phyloP scores from a whole-genome alignment of 805 yeast species.

The Lachancea sp. region DNA sequence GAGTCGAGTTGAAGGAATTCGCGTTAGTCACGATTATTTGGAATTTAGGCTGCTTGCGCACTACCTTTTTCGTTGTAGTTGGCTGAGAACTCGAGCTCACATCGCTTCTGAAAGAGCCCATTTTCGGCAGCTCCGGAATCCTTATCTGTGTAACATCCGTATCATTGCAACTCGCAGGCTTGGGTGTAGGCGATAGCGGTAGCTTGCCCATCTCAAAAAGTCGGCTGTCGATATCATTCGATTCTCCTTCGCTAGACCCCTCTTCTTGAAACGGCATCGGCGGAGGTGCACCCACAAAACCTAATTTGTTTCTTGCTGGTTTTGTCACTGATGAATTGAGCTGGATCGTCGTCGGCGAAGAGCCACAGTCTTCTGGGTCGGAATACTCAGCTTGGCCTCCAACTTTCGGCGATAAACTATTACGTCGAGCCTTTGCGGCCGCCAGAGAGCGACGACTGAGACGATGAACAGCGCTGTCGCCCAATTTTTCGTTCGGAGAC shows the following conservation, averaged over 20 bases:
- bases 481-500: background rate
- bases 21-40: constrained; percentile 33
- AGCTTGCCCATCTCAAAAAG: constrained; percentile 17
- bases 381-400: constrained; percentile 11
- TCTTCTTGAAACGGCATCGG: background rate
- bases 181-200: constrained; percentile 31
- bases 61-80: constrained; percentile 12
- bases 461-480: background rate
- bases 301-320: constrained; percentile 16
- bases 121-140: constrained; percentile 32
- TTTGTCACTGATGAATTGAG: constrained; percentile 31
- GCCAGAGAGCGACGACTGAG: background rate
- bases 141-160: constrained; percentile 12
- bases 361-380: constrained; percentile 22
- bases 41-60: constrained; percentile 29
- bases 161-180: constrained; percentile 10
- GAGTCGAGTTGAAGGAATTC: constrained; percentile 24
- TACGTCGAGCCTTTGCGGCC: background rate
- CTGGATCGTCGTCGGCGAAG: constrained; percentile 34
- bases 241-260: constrained; percentile 4
- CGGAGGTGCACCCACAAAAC: constrained; percentile 2
- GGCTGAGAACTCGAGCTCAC: constrained; percentile 10
- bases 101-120: constrained; percentile 33
- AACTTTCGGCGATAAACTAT: constrained; percentile 7
- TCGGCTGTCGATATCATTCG: constrained; percentile 18